A percentile compares a stretch with the other conserved stretches of the same genome.
phyloP scores from a whole-genome alignment of 1,139 yeast species.

The Saccharomyces hybrid region DNA sequence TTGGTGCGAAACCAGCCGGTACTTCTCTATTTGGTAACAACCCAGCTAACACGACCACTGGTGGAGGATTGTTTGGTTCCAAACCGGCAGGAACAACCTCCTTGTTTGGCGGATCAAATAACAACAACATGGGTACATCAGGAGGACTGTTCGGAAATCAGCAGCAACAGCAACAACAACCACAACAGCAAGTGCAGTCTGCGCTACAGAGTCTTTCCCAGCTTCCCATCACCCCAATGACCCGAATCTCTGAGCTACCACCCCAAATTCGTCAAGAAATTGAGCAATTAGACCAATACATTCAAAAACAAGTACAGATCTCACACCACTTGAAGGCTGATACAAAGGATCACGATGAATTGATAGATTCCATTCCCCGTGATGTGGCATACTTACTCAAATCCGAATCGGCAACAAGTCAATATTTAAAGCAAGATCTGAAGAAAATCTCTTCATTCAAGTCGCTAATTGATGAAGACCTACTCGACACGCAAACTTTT shows the following conservation, averaged over 20 bases:
- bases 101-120: not conserved
- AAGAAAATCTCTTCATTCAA: slow-evolving; percentile 40
- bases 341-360: slow-evolving; percentile 54
- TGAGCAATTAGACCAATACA: slow-evolving; percentile 75
- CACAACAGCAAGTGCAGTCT: slow-evolving; percentile 33
- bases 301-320: slow-evolving; percentile 72
- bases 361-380: slow-evolving; percentile 73
- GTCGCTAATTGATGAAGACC: slow-evolving; percentile 37
- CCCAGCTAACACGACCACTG: slow-evolving; percentile 16
- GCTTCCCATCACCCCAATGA: slow-evolving; percentile 67
- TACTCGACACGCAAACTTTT: slow-evolving; percentile 55
- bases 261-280: slow-evolving; percentile 64
- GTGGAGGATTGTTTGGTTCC: slow-evolving; percentile 25
- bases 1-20: slow-evolving; percentile 17
- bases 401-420: slow-evolving; percentile 55
- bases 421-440: slow-evolving; percentile 57
- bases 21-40: slow-evolving; percentile 35
- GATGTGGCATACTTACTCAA: slow-evolving; percentile 69
- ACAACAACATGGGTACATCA: not conserved
- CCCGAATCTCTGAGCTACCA: slow-evolving; percentile 82
- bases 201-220: slow-evolving; percentile 27
- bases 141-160: slow-evolving; percentile 22
- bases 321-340: slow-evolving; percentile 71
- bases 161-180: slow-evolving; percentile 28
- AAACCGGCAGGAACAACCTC: slow-evolving; percentile 16